Evolutionary conservation across 2,329 filamentous ascomycete species (phyloP).

Genomic region (Botrytis fabae): DNA sequence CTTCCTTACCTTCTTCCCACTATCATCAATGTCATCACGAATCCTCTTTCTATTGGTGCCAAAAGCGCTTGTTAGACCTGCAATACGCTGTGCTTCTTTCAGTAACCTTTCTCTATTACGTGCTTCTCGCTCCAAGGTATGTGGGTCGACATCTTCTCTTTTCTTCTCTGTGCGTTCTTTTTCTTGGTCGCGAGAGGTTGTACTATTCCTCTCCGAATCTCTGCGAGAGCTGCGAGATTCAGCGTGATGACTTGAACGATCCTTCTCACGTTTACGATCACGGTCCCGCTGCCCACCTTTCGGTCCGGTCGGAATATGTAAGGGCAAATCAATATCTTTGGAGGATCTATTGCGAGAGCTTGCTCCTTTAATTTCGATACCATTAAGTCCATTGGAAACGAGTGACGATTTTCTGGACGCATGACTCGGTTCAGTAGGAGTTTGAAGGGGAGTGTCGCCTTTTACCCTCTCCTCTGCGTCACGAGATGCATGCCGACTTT

Average conservation of each 20-base stretch:
- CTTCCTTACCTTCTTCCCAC: conserved; percentile 51
- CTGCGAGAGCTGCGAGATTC: conserved; percentile 43
- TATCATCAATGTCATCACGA: conserved; percentile 46
- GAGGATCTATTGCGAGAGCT: conserved; percentile 34
- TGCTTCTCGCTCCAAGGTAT: conserved; percentile 68
- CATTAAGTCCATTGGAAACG: conserved; percentile 30
- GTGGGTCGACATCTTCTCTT: conserved; percentile 41
- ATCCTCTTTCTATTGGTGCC: conserved; percentile 45
- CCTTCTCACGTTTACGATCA: conserved; percentile 30
- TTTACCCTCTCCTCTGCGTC: conserved; percentile 29
- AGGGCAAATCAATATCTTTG: conserved; percentile 36
- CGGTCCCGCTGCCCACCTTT: conserved; percentile 29
- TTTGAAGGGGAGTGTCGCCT: conserved; percentile 24
- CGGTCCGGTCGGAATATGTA: conserved; percentile 38
- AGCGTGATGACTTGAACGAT: conserved; percentile 33
- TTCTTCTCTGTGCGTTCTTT: conserved; percentile 26
- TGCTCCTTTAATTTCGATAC: conserved; percentile 40
- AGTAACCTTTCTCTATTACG: conserved; percentile 65
- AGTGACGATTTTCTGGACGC: conserved; percentile 30
- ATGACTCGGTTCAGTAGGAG: conserved; percentile 28
- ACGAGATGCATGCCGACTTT: conserved; percentile 34
- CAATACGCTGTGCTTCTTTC: conserved; percentile 67
- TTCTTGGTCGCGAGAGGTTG: conserved; percentile 18
- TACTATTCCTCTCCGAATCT: conserved; percentile 36
- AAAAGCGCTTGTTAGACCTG: conserved; percentile 49